Evolutionary conservation across 768 basidiomycete species (phyloP).

Genomic region (Phlebiopsis flavidoalba): DNA sequence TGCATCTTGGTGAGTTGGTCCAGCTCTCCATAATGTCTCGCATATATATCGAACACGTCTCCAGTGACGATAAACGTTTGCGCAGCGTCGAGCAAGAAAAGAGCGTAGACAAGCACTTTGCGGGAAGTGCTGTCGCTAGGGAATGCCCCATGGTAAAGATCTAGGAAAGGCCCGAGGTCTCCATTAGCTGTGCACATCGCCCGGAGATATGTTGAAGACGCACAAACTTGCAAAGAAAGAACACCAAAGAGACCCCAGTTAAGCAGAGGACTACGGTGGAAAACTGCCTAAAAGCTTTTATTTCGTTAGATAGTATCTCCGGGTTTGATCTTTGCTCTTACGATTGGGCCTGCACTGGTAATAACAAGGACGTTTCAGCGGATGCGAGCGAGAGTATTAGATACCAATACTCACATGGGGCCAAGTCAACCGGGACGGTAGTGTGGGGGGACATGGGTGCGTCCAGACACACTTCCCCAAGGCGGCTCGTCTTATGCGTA

Average conservation of each 20-base stretch:
- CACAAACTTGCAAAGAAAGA: slow-evolving; percentile 17
- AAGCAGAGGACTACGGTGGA: too few relatives aligned
- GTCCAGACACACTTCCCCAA: background rate
- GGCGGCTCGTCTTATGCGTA: background rate
- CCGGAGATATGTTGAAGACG: background rate
- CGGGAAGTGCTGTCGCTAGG: slow-evolving; percentile 3
- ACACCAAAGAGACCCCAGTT: slow-evolving; percentile 21
- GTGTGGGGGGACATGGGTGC: background rate
- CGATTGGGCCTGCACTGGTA: background rate
- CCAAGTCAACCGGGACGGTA: background rate
- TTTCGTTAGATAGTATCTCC: background rate
- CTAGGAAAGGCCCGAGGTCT: background rate
- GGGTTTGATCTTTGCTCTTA: background rate
- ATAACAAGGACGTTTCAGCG: too few relatives aligned
- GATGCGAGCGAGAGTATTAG: background rate
- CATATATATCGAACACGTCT: slow-evolving; percentile 24
- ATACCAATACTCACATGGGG: background rate
- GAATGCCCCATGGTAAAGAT: slow-evolving; percentile 14
- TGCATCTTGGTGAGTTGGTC: background rate
- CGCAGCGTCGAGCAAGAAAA: slow-evolving; percentile 6
- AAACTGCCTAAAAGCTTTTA: slow-evolving; percentile 10
- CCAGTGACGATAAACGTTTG: slow-evolving; percentile 16
- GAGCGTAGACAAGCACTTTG: slow-evolving; percentile 11
- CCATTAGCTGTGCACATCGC: background rate
- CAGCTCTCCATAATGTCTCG: slow-evolving; percentile 19